Percentiles rank a stretch among this genome's conserved stretches.
These are phyloP conservation scores for Amaranthus palmeri DNA, from an alignment of 148 eudicot genomes.

Conservation along the genomic window DNA sequence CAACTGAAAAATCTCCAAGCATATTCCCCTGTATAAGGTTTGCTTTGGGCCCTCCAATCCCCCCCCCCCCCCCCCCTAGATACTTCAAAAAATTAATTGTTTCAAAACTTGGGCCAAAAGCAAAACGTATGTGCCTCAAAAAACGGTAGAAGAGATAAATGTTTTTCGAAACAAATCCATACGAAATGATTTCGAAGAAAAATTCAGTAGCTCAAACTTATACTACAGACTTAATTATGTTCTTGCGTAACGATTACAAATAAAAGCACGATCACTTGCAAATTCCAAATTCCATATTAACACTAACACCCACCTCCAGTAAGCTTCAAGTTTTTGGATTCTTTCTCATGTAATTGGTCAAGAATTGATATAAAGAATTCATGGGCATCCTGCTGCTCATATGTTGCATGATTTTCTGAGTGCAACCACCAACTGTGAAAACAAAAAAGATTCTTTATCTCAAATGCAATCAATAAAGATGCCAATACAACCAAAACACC, in stretches of 20 bases:
- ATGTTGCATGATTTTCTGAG: conserved; percentile 61
- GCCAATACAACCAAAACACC: conserved; percentile 1
- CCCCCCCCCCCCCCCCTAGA: background rate
- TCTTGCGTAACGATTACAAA: conserved; percentile 5
- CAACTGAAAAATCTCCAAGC: background rate
- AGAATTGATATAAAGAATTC: conserved; percentile 68
- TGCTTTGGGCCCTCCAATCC: background rate
- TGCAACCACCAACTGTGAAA: conserved; percentile 73
- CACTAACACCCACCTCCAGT: conserved; percentile 41
- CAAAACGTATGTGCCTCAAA: background rate
- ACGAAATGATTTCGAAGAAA: too few species aligned
- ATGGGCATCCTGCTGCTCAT: conserved; percentile 82
- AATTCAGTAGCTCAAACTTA: background rate
- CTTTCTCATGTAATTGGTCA: conserved; percentile 65
- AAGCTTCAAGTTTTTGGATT: conserved; percentile 33
- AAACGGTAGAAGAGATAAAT: background rate
- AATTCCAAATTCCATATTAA: conserved; percentile 4
- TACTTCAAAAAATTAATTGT: background rate
- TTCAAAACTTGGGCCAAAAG: background rate
- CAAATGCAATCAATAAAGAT: conserved; percentile 16
- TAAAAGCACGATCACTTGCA: background rate
- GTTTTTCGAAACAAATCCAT: background rate
- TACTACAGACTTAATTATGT: background rate
- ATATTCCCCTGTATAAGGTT: too few species aligned
- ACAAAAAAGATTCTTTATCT: conserved; percentile 15